Percentiles rank a stretch among this genome's conserved stretches.
These are phyloP conservation scores for Tricholoma matsutake DNA, from an alignment of 768 basidiomycete species.

Conservation along the genomic window DNA sequence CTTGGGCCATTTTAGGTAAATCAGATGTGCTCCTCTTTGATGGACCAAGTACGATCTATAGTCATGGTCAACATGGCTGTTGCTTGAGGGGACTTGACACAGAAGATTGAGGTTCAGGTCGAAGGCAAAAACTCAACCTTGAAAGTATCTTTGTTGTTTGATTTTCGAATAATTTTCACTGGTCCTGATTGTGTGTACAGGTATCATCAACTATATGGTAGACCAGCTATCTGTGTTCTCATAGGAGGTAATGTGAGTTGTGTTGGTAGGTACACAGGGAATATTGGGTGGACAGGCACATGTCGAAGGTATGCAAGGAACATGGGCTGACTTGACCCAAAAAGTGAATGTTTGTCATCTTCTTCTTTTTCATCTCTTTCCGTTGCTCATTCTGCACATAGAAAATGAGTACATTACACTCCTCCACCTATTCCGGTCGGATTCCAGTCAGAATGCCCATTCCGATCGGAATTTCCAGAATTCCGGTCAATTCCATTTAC, in stretches of 20 bases:
- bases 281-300: constrained; percentile 88
- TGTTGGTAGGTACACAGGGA: constrained; percentile 66
- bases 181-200: constrained; percentile 20
- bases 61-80: constrained; percentile 54
- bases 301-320: constrained; percentile 89
- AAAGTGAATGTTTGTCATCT: constrained; percentile 70
- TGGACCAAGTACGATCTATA: constrained; percentile 78
- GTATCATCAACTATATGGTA: constrained; percentile 91
- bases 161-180: background rate
- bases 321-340: constrained; percentile 86
- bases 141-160: constrained; percentile 42
- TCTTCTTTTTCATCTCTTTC: background rate
- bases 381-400: constrained; percentile 18
- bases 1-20: constrained; percentile 54
- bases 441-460: too few species aligned
- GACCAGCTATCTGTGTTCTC: constrained; percentile 76
- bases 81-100: constrained; percentile 84
- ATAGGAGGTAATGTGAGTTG: constrained; percentile 76
- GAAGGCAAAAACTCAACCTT: constrained; percentile 82
- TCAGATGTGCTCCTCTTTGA: constrained; percentile 65
- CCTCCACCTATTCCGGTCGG: too few species aligned
- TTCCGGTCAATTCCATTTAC: too few species aligned
- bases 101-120: constrained; percentile 78
- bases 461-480: too few species aligned
- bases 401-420: too few species aligned